Evolutionary conservation across 345 rosid genomes (phyloP).

Genomic region (Firmiana major): DNA sequence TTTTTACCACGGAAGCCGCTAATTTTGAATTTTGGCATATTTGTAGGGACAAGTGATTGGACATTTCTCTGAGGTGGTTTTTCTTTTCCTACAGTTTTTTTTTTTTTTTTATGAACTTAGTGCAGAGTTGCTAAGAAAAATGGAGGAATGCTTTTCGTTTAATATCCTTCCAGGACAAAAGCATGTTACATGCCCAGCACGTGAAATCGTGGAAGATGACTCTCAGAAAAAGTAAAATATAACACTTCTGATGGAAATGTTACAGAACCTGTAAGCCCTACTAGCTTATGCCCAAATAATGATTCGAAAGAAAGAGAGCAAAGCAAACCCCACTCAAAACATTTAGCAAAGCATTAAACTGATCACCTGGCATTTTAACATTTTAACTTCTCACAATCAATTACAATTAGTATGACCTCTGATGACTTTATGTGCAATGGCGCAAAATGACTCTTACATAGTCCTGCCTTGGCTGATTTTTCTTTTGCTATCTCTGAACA

Average conservation of each 20-base stretch:
- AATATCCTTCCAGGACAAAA: background rate
- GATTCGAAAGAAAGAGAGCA: background rate
- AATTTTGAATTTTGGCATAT: background rate
- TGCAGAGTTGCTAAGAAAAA: background rate
- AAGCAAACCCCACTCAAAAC: background rate
- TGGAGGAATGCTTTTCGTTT: background rate
- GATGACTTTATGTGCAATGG: no score
- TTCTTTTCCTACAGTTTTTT: no score
- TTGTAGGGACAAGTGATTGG: background rate
- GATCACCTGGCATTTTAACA: no score
- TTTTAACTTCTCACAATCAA: background rate
- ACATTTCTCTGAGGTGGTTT: background rate
- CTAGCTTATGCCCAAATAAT: background rate
- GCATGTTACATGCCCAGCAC: background rate
- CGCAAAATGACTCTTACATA: no score
- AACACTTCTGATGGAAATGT: background rate
- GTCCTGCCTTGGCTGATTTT: no score
- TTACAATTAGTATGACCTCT: background rate
- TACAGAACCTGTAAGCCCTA: background rate
- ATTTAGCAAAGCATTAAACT: no score
- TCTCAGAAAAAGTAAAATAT: background rate
- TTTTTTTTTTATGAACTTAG: no score
- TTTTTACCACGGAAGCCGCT: background rate
- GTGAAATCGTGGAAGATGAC: background rate
- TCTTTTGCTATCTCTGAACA: no score